Conservation (phyloP, 257 asterid species). For the Fraxinus quadrangulata region DNA sequence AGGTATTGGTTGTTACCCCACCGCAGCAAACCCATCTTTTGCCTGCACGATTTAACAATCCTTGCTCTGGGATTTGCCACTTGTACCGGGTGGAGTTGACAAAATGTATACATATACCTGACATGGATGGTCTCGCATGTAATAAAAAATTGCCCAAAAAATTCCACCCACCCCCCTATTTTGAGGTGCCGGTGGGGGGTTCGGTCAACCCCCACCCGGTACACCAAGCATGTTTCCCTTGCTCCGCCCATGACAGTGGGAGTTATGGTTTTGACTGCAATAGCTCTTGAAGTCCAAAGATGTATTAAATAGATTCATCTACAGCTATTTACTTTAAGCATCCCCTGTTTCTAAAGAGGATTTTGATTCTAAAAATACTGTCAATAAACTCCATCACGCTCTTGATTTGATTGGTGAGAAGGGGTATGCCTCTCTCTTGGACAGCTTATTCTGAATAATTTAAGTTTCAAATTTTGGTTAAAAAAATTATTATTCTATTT, state of each 20-base stretch:
- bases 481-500: background rate
- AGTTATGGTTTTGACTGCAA: constrained; percentile 27
- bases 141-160: no score
- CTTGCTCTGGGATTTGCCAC: no score
- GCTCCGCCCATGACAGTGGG: background rate
- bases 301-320: background rate
- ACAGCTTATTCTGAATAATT: background rate
- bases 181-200: no score
- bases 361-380: background rate
- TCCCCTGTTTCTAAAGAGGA: background rate
- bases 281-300: constrained; percentile 32
- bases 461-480: background rate
- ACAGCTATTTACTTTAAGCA: background rate
- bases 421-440: background rate
- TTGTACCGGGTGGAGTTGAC: no score
- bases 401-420: background rate
- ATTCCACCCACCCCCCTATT: no score
- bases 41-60: no score
- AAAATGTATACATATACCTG: no score
- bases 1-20: no score
- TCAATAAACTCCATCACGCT: background rate
- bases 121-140: no score
- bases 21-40: no score
- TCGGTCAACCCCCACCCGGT: no score
- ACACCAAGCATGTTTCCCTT: no score